These are phyloP conservation scores for Lasiosphaeria miniovina DNA, from an alignment of 495 filamentous ascomycete species.

Conservation along the genomic window DNA sequence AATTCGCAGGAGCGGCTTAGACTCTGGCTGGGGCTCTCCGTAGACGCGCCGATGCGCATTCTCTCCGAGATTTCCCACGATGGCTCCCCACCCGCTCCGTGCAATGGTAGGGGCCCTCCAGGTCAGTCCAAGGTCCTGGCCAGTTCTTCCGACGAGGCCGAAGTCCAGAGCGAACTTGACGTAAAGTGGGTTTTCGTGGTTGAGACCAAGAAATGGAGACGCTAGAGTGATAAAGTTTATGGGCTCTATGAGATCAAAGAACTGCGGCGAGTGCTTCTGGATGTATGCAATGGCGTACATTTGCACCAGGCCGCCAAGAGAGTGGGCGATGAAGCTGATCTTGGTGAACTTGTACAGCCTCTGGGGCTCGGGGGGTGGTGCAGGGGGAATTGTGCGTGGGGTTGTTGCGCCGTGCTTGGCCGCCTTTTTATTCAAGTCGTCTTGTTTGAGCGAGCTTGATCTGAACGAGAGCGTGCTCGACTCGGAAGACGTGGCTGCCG, in stretches of 20 bases:
- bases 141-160: constrained; percentile 89
- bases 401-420: constrained; percentile 56
- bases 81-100: constrained; percentile 80
- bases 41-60: constrained; percentile 61
- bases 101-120: constrained; percentile 86
- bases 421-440: constrained; percentile 33
- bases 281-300: constrained; percentile 98
- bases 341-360: constrained; percentile 83
- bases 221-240: constrained; percentile 94
- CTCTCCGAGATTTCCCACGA: constrained; percentile 74
- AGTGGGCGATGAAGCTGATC: constrained; percentile 94
- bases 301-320: constrained; percentile 85
- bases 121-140: constrained; percentile 89
- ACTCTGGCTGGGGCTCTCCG: constrained; percentile 64
- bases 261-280: constrained; percentile 87
- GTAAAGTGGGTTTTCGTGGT: constrained; percentile 96
- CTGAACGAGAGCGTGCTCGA: constrained; percentile 37
- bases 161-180: constrained; percentile 96
- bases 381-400: constrained; percentile 43
- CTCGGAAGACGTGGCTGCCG: constrained; percentile 52
- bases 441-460: constrained; percentile 25
- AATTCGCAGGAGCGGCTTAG: constrained; percentile 88
- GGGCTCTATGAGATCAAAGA: constrained; percentile 83
- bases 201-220: constrained; percentile 85
- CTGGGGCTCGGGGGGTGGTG: constrained; percentile 34